Percentiles rank a stretch among this genome's conserved stretches.
Evolutionary conservation across 768 basidiomycete genomes (phyloP).

Genomic region (Hortiboletus campestris): DNA sequence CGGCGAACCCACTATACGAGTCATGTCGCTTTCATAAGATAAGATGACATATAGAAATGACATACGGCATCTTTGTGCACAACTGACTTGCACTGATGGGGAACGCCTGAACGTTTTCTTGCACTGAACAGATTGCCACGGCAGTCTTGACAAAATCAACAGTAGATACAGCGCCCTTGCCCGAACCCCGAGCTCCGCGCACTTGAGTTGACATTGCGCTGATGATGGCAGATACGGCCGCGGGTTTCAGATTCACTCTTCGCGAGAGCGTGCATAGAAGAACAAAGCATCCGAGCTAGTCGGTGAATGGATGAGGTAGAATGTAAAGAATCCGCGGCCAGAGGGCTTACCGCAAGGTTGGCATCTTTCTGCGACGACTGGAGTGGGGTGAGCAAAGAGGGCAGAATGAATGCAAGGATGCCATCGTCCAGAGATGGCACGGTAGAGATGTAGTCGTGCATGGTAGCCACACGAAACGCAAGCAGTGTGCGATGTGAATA

Average conservation of each 20-base stretch:
- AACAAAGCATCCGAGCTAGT: slow-evolving; percentile 70
- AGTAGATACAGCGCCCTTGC: slow-evolving; percentile 39
- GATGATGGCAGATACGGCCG: slow-evolving; percentile 61
- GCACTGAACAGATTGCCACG: slow-evolving; percentile 62
- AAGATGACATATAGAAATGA: slow-evolving; percentile 8
- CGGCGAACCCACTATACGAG: slow-evolving; percentile 41
- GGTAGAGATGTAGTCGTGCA: slow-evolving; percentile 76
- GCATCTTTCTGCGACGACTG: slow-evolving; percentile 46
- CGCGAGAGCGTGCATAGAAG: slow-evolving; percentile 69
- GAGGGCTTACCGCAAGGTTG: slow-evolving; percentile 46
- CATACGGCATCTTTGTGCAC: slow-evolving; percentile 52
- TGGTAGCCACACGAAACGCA: slow-evolving; percentile 76
- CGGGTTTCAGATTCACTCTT: slow-evolving; percentile 54
- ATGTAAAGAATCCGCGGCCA: neutral
- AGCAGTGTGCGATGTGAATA: slow-evolving; percentile 67
- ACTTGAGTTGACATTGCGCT: slow-evolving; percentile 52
- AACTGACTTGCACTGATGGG: slow-evolving; percentile 36
- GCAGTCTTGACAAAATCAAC: slow-evolving; percentile 64
- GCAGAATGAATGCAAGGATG: slow-evolving; percentile 60
- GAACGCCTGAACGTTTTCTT: slow-evolving; percentile 52
- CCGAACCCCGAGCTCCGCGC: slow-evolving; percentile 17
- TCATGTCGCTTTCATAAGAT: neutral
- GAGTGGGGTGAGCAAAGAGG: slow-evolving; percentile 61
- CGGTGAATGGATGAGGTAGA: neutral
- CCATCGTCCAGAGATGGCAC: slow-evolving; percentile 61